A percentile compares a stretch with the other conserved stretches of the same genome.
phyloP scores from a whole-genome alignment of 108 stramenopile species.

The Schizochytrium sp. region DNA sequence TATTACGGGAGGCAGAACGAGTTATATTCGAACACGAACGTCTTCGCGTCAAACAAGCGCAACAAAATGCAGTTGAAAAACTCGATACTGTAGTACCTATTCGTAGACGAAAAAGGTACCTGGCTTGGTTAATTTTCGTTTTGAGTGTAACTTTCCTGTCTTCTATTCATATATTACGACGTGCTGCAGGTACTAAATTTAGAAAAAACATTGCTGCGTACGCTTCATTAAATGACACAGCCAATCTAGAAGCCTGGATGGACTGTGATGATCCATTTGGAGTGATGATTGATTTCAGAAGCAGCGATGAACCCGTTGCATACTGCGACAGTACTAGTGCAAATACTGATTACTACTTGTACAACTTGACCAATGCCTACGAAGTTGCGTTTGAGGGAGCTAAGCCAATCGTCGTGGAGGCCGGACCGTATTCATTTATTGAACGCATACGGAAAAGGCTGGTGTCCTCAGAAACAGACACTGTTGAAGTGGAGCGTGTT shows the following conservation, averaged over 20 bases:
- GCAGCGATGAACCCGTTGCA: background rate
- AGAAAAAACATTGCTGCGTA: background rate
- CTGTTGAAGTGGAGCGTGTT: background rate
- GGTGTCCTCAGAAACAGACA: background rate
- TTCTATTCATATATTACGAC: constrained; percentile 6
- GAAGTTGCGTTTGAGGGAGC: background rate
- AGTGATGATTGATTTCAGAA: background rate
- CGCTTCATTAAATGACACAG: background rate
- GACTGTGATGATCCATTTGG: constrained; percentile 27
- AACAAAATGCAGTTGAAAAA: background rate
- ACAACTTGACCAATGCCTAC: constrained; percentile 43
- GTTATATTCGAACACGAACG: constrained; percentile 12
- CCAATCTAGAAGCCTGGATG: background rate
- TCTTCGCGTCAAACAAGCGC: background rate
- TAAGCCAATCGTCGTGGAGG: constrained; percentile 15
- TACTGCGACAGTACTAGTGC: background rate
- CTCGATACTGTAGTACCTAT: background rate
- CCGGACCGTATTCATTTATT: background rate
- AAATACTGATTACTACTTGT: background rate
- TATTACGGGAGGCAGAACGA: constrained; percentile 47
- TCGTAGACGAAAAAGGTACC: background rate
- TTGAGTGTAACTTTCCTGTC: background rate
- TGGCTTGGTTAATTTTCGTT: background rate
- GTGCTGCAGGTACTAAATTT: background rate
- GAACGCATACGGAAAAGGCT: background rate